A percentile compares a stretch with the other conserved stretches of the same genome.
Evolutionary conservation across 2,329 filamentous ascomycete genomes (phyloP).

Genomic region (Allantophomopsis cytisporea): DNA sequence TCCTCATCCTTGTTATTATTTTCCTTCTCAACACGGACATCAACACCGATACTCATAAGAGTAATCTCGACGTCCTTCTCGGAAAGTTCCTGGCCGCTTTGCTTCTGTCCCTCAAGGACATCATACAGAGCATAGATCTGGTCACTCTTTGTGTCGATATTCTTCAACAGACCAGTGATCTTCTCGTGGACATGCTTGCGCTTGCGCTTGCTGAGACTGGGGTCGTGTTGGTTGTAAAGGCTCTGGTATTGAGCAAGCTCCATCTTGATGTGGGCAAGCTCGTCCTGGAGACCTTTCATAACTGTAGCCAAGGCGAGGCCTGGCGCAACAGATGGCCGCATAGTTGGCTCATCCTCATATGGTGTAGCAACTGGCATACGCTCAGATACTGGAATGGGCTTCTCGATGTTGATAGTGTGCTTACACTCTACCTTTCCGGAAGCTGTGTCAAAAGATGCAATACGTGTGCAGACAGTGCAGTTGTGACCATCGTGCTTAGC

Average conservation of each 20-base stretch:
- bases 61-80: slow-evolving; percentile 52
- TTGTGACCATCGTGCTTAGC: slow-evolving; percentile 41
- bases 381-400: slow-evolving; percentile 53
- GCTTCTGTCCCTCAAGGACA: slow-evolving; percentile 69
- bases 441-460: slow-evolving; percentile 25
- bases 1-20: not conserved
- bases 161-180: slow-evolving; percentile 46
- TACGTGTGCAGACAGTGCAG: slow-evolving; percentile 42
- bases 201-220: slow-evolving; percentile 49
- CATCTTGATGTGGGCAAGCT: slow-evolving; percentile 63
- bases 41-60: slow-evolving; percentile 32
- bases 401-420: slow-evolving; percentile 43
- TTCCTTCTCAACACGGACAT: not conserved
- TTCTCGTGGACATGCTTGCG: slow-evolving; percentile 45
- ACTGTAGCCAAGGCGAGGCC: slow-evolving; percentile 50
- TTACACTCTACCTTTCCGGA: slow-evolving; percentile 26
- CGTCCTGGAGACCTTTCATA: slow-evolving; percentile 70
- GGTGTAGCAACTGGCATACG: slow-evolving; percentile 28
- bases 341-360: slow-evolving; percentile 37
- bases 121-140: slow-evolving; percentile 77
- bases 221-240: slow-evolving; percentile 53
- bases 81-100: slow-evolving; percentile 46
- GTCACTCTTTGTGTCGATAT: slow-evolving; percentile 60
- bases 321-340: slow-evolving; percentile 36
- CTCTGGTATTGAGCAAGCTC: slow-evolving; percentile 48